phyloP scores from a whole-genome alignment of 352 stramenopile genomes.

The Phytophthora brassicae region DNA sequence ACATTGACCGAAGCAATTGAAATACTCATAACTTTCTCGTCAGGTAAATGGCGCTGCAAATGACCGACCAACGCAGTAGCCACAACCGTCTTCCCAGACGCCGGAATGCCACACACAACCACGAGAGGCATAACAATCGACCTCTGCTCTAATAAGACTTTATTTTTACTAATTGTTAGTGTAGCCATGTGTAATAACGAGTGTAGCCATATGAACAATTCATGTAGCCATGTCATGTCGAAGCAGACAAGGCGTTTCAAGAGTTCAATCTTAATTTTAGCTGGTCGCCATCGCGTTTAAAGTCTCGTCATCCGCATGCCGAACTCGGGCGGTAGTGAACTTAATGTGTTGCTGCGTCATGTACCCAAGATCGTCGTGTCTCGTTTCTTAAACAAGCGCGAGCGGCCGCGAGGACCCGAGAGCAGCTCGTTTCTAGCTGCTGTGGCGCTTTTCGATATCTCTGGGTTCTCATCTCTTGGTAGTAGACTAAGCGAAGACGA shows the following conservation, averaged over 20 bases:
- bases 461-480: conserved; percentile 82
- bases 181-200: conserved; percentile 14
- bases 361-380: conserved; percentile 78
- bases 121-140: conserved; percentile 64
- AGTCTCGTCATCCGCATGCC: conserved; percentile 9
- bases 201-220: conserved; percentile 25
- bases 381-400: conserved; percentile 48
- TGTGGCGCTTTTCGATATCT: conserved; percentile 86
- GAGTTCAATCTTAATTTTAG: background rate
- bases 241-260: background rate
- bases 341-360: conserved; percentile 63
- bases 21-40: conserved; percentile 57
- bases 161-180: too few species aligned
- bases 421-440: conserved; percentile 54
- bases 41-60: conserved; percentile 37
- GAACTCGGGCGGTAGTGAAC: conserved; percentile 52
- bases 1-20: conserved; percentile 66
- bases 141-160: too few species aligned
- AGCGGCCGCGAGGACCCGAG: conserved; percentile 52
- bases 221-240: too few species aligned
- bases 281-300: background rate
- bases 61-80: conserved; percentile 51
- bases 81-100: conserved; percentile 65
- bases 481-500: conserved; percentile 72
- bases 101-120: conserved; percentile 69